phyloP scores from a whole-genome alignment of 2,329 filamentous ascomycete genomes.

The Pseudocercospora cruenta region DNA sequence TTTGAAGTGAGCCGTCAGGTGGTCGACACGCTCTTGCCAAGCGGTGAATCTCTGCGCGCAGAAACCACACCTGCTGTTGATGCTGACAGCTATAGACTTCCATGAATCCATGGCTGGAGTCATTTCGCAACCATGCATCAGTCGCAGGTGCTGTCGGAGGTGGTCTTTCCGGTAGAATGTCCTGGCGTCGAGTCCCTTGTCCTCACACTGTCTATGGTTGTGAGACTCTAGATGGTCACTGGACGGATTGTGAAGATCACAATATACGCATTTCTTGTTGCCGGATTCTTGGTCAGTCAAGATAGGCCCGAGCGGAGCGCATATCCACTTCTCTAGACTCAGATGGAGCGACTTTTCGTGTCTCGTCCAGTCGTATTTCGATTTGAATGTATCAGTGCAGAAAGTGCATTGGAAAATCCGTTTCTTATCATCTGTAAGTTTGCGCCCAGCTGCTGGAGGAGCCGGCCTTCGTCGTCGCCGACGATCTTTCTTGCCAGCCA shows the following conservation, averaged over 20 bases:
- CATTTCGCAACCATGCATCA: conserved; percentile 66
- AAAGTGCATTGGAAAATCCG: conserved; percentile 63
- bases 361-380: conserved; percentile 64
- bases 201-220: conserved; percentile 66
- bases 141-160: conserved; percentile 62
- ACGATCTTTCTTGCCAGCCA: conserved; percentile 61
- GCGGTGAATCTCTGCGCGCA: conserved; percentile 52
- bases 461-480: conserved; percentile 50
- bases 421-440: conserved; percentile 39
- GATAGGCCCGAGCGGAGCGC: conserved; percentile 61
- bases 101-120: conserved; percentile 67
- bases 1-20: conserved; percentile 60
- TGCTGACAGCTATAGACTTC: conserved; percentile 59
- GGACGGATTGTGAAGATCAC: conserved; percentile 57
- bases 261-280: conserved; percentile 62
- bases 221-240: conserved; percentile 62
- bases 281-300: conserved; percentile 62
- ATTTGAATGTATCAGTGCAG: conserved; percentile 59
- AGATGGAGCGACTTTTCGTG: conserved; percentile 68
- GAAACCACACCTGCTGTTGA: conserved; percentile 61
- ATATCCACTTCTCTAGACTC: conserved; percentile 68
- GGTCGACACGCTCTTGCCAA: conserved; percentile 58
- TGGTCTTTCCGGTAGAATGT: conserved; percentile 68
- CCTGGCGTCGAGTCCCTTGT: conserved; percentile 65
- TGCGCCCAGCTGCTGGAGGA: conserved; percentile 28